phyloP scores from a whole-genome alignment of 202 grass and related monocot genomes.

The Carex sylvatica region DNA sequence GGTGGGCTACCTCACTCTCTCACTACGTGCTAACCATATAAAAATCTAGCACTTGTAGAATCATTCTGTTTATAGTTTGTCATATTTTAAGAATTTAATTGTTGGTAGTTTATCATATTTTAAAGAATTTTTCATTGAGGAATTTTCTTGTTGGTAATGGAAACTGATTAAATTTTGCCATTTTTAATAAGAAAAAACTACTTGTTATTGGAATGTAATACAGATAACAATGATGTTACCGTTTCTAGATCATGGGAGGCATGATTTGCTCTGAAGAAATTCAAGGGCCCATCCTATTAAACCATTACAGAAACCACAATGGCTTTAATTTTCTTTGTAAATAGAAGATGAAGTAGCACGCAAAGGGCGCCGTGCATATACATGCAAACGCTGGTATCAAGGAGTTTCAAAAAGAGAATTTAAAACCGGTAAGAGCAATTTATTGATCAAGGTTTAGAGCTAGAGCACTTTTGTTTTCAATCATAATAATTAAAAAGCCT shows the following conservation, averaged over 20 bases:
- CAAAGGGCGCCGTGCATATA: neutral
- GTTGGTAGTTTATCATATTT: neutral
- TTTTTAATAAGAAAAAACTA: neutral
- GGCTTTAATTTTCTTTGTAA: neutral
- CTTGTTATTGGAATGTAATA: neutral
- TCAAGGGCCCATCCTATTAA: neutral
- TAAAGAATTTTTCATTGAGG: neutral
- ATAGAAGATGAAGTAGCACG: neutral
- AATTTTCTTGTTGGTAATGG: neutral
- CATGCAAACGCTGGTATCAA: neutral
- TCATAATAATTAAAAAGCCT: neutral
- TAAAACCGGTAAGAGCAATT: neutral
- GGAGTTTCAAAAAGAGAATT: neutral
- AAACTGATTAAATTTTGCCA: neutral
- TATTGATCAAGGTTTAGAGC: neutral
- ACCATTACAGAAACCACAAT: neutral
- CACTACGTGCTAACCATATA: conserved; percentile 17
- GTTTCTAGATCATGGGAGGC: conserved; percentile 19
- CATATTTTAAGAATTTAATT: conserved; percentile 1
- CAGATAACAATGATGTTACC: neutral
- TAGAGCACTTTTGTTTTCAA: neutral
- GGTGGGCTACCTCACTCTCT: conserved; percentile 18
- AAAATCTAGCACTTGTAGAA: neutral
- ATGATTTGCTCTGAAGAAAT: conserved; percentile 18
- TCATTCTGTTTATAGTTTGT: neutral